These are phyloP conservation scores for Phytophthora hybrid DNA, from an alignment of 352 stramenopile genomes.

Conservation along the genomic window DNA sequence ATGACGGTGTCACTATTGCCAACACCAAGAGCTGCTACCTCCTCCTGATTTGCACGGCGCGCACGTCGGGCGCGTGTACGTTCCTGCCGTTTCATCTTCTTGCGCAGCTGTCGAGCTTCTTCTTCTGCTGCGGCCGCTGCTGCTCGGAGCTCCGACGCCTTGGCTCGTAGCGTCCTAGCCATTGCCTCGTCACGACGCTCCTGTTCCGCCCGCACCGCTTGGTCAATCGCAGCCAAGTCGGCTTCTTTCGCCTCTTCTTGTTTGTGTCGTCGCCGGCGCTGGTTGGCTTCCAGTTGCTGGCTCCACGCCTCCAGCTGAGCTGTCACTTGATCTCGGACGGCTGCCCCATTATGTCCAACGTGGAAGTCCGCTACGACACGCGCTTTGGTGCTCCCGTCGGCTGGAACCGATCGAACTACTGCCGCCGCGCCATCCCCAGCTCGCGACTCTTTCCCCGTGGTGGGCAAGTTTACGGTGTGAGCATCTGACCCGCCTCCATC, in stretches of 20 bases:
- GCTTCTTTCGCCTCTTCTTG: neutral
- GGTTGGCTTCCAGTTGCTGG: neutral
- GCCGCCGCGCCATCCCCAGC: neutral
- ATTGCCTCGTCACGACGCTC: neutral
- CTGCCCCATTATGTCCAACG: neutral
- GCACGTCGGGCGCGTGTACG: neutral
- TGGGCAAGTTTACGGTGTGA: too few relatives aligned
- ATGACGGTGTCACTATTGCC: neutral
- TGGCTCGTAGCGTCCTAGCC: neutral
- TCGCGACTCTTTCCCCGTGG: too few relatives aligned
- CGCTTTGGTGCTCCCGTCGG: neutral
- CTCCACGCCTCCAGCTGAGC: neutral
- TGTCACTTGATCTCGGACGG: neutral
- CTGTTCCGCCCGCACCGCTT: neutral
- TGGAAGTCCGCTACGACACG: neutral
- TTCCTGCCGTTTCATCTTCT: neutral
- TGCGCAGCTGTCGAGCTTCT: neutral
- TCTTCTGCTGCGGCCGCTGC: neutral
- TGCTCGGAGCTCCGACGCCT: neutral
- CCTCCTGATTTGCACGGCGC: neutral
- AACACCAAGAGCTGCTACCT: neutral
- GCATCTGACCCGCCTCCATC: too few relatives aligned
- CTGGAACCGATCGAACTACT: neutral
- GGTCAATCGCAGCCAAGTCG: neutral
- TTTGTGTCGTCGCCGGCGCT: neutral